Evolutionary conservation across 176 grass and related monocot species (phyloP).

Genomic region (Microstegium vimineum): DNA sequence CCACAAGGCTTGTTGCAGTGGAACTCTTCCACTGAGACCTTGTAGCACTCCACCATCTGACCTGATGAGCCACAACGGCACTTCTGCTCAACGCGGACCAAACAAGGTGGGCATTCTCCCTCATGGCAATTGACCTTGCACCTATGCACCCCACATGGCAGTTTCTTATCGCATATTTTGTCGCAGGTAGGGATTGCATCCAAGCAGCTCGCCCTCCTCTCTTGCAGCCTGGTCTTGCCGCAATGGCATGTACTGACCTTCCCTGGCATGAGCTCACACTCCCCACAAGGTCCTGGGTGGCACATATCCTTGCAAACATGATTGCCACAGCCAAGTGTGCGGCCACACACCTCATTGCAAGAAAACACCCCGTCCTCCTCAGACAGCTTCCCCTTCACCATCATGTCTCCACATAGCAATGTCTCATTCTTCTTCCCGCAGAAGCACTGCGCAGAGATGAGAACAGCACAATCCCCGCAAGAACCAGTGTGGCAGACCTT

Average conservation of each 20-base stretch:
- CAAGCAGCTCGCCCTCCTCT: constrained; percentile 64
- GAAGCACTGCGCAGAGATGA: constrained; percentile 59
- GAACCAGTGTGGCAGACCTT: constrained; percentile 76
- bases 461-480: constrained; percentile 57
- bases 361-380: constrained; percentile 61
- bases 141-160: constrained; percentile 65
- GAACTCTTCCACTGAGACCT: constrained; percentile 45
- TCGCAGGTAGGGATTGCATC: constrained; percentile 79
- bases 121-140: constrained; percentile 84
- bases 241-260: constrained; percentile 82
- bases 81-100: constrained; percentile 69
- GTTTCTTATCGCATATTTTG: constrained; percentile 54
- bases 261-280: constrained; percentile 58
- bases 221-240: constrained; percentile 59
- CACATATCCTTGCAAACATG: constrained; percentile 71
- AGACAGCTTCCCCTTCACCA: constrained; percentile 54
- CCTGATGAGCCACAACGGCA: constrained; percentile 72
- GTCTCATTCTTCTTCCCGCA: constrained; percentile 69
- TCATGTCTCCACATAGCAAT: constrained; percentile 69
- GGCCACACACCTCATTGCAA: constrained; percentile 48
- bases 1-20: constrained; percentile 77
- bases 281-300: constrained; percentile 72
- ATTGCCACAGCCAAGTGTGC: constrained; percentile 56
- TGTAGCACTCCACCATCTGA: constrained; percentile 72
- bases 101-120: constrained; percentile 59